Evolutionary conservation across 495 filamentous ascomycete species (phyloP), one percentile per base, ranked within the genome.

Genomic region (Neurospora sp.): DNA sequence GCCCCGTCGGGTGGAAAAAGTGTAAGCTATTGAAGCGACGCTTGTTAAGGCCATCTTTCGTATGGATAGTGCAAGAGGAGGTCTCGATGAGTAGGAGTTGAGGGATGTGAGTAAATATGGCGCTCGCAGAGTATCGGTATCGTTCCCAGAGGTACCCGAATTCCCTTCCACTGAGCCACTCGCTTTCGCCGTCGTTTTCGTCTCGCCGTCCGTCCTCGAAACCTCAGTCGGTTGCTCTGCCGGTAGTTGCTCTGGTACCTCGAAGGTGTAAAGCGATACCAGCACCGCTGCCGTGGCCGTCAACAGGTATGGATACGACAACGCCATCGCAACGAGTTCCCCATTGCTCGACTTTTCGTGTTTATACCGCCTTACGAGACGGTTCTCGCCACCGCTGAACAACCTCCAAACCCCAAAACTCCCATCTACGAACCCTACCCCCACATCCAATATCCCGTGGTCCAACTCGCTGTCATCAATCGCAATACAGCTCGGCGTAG

Each of bases 21-120:
- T 90, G 81, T 97, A 98, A 6, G 95, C 95, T 70, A 98, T 91
- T 12, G 92, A 94, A 3, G 92, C 91, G 9, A 92, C 86, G 6
- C 94, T 88, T 16, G 87, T 85, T 6, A 83, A 81, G 0, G 86
- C 75, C 27, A 87, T 88, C 48, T 85, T 82, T 16, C 93, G 87
- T 48, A 99, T 85, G 6, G 93, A 93, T 27, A 97, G 83, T 16
- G 93, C 91, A 71, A 95, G 82, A 0, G 95, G 94, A 4, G 92
- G 88, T 76, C 92, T 88, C 2, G 91, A 90, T 16, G 91, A 95
- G 76, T 93, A 89, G 10, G 95, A 96, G 79, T 88, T 89, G 37
- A 98, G 84, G 4, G 94, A 97, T 18, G 91, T 89, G 42, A 99
- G 84, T 31, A 97, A 83, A 71, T 84, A 91, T 27, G 87, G 82